phyloP scores from a whole-genome alignment of 2,329 filamentous ascomycete genomes.

The Diaporthe australafricana region DNA sequence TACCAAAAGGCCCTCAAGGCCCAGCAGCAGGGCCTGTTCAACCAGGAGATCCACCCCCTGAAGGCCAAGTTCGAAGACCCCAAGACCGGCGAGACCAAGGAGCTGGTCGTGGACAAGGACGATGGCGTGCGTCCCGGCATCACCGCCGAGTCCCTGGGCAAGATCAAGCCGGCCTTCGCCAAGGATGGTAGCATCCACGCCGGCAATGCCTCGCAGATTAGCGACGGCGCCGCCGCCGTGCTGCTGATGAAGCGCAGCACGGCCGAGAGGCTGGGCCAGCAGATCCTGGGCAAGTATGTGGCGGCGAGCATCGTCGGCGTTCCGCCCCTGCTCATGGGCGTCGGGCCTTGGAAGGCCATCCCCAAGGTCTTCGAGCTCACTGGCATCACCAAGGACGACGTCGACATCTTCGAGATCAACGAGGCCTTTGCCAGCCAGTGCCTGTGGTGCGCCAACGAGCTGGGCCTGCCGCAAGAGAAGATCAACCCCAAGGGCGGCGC shows the following conservation, averaged over 20 bases:
- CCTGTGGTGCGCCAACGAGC: slow-evolving; percentile 90
- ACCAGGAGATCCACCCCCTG: slow-evolving; percentile 89
- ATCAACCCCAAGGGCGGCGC: slow-evolving; percentile 98
- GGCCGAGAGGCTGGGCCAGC: slow-evolving; percentile 87
- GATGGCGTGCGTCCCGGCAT: slow-evolving; percentile 89
- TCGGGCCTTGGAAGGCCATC: slow-evolving; percentile 96
- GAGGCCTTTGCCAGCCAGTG: slow-evolving; percentile 98
- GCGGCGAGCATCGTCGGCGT: slow-evolving; percentile 88
- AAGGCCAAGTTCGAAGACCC: slow-evolving; percentile 90
- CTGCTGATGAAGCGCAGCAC: slow-evolving; percentile 95
- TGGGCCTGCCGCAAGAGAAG: slow-evolving; percentile 85
- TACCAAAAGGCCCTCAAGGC: slow-evolving; percentile 92
- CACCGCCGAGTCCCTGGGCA: slow-evolving; percentile 87
- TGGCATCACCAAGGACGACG: slow-evolving; percentile 86
- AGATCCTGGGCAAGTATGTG: slow-evolving; percentile 93
- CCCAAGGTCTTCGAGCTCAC: slow-evolving; percentile 91
- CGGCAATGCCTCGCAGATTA: slow-evolving; percentile 95
- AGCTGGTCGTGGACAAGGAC: slow-evolving; percentile 85
- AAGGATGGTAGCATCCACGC: slow-evolving; percentile 95
- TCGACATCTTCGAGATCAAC: slow-evolving; percentile 99
- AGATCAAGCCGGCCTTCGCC: slow-evolving; percentile 91
- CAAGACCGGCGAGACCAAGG: slow-evolving; percentile 87
- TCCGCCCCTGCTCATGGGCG: slow-evolving; percentile 92
- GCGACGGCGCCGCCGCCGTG: slow-evolving; percentile 94
- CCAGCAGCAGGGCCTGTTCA: slow-evolving; percentile 89